Evolutionary conservation across 164 flowering plant genomes (phyloP), one percentile per base, ranked within the genome.

Genomic region (Litsea cubeba): DNA sequence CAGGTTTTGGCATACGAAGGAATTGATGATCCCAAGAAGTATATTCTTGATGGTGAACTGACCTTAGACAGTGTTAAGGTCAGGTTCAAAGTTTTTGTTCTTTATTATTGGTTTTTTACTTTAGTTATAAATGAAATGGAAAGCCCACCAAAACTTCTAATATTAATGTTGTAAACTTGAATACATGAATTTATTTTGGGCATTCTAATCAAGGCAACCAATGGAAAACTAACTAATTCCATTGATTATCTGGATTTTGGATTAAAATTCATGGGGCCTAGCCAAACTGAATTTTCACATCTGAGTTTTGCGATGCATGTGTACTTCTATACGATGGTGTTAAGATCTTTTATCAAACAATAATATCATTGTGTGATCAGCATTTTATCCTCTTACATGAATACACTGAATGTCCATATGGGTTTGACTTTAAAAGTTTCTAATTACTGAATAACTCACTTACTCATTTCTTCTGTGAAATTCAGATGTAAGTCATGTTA

Each of bases 1-100:
- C 84, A 92, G 98, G 85, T 92, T 71, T 66, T 95, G 80, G 99
- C 83, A 62, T 93, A 86, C 83, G 83, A 87, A 1, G 97, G 96
- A 79, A 88, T 81, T 76, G 94, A 89, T 26, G 94, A 95, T 80
- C 78, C 78, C 15, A 89, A 74, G 80, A 95, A 95, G 76, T 90
- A 78, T 72, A 57, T 88, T 10, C 76, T 87, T 78, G 89, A 86
- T 75, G 90, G 84, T 49, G 93, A 95, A 76, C 69, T 93, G 78
- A 86, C 88, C 40, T 54, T 84, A 35, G 95, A 85, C 24, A 88
- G 79, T 23, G 73, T 92, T 54, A 93, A 95, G 99, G 99, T 95
- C 65, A 14, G 26, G 57, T 40, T n/a, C 25, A 12, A 8, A 22
- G 6, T 23, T 23, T 26, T 22, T 30, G 20, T 32, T 65, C 20